These are phyloP conservation scores for Fusarium longipes DNA, from an alignment of 2,329 filamentous ascomycete species.

Conservation along the genomic window DNA sequence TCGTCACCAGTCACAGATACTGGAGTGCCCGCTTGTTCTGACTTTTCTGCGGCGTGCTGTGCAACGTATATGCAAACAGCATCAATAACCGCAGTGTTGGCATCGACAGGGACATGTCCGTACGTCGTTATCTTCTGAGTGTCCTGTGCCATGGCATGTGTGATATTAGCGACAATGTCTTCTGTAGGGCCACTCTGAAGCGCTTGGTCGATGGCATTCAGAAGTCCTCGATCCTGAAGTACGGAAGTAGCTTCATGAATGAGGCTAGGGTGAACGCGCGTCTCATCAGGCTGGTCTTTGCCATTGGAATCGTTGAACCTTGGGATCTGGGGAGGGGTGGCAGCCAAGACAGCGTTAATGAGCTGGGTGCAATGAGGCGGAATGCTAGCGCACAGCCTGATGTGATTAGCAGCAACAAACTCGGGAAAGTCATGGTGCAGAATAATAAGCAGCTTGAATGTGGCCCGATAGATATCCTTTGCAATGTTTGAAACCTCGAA, in stretches of 20 bases:
- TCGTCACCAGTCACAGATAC: conserved; percentile 58
- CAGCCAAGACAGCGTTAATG: conserved; percentile 87
- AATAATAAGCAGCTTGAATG: conserved; percentile 83
- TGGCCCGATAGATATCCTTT: conserved; percentile 86
- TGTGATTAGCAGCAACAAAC: conserved; percentile 88
- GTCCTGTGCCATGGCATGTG: conserved; percentile 74
- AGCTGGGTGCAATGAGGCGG: conserved; percentile 87
- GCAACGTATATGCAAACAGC: conserved; percentile 87
- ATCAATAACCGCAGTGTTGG: conserved; percentile 79
- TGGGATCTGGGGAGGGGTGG: conserved; percentile 76
- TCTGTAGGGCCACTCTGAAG: conserved; percentile 72
- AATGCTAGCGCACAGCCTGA: conserved; percentile 82
- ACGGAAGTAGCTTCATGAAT: conserved; percentile 70
- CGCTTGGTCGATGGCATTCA: conserved; percentile 69
- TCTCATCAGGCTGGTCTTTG: conserved; percentile 81
- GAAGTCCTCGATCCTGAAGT: conserved; percentile 65
- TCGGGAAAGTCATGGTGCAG: conserved; percentile 95
- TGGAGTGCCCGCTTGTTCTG: conserved; percentile 68
- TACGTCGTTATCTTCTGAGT: conserved; percentile 70
- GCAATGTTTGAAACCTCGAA: conserved; percentile 74
- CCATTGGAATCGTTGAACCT: conserved; percentile 77
- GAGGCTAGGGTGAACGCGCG: conserved; percentile 73
- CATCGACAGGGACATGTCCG: conserved; percentile 73
- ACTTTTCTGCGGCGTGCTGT: conserved; percentile 72
- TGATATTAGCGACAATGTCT: conserved; percentile 80